A percentile compares a stretch with the other conserved stretches of the same genome.
phyloP scores from a whole-genome alignment of 2,329 filamentous ascomycete species.

The Talaromyces sp. region DNA sequence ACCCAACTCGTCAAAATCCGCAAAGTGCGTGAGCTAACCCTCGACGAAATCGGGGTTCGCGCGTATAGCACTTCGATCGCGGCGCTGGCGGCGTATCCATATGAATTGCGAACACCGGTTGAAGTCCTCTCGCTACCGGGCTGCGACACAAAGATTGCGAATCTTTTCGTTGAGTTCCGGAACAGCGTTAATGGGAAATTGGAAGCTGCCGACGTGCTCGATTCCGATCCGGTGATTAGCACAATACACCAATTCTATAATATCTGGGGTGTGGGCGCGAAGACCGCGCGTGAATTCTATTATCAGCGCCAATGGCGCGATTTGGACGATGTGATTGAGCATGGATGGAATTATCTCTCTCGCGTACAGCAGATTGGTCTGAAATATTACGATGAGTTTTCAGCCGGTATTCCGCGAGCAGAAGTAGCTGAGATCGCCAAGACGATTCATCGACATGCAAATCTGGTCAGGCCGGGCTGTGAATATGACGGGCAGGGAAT shows the following conservation, averaged over 20 bases:
- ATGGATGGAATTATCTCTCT: slow-evolving; percentile 70
- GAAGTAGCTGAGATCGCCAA: slow-evolving; percentile 71
- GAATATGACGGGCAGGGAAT: slow-evolving; percentile 43
- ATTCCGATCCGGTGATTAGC: slow-evolving; percentile 61
- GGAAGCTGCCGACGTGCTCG: slow-evolving; percentile 61
- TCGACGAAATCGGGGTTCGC: slow-evolving; percentile 74
- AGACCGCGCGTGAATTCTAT: slow-evolving; percentile 78
- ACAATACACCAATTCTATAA: slow-evolving; percentile 70
- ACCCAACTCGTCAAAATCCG: slow-evolving; percentile 70
- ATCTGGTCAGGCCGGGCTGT: slow-evolving; percentile 53
- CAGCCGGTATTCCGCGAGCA: slow-evolving; percentile 63
- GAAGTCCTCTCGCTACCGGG: slow-evolving; percentile 63
- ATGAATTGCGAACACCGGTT: slow-evolving; percentile 46
- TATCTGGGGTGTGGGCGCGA: slow-evolving; percentile 89
- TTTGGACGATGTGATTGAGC: slow-evolving; percentile 79
- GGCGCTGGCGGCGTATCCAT: slow-evolving; percentile 75
- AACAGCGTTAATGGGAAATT: slow-evolving; percentile 56
- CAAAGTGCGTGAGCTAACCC: slow-evolving; percentile 64
- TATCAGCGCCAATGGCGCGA: slow-evolving; percentile 72
- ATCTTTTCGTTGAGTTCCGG: slow-evolving; percentile 73
- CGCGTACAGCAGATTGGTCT: slow-evolving; percentile 89
- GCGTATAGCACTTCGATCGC: slow-evolving; percentile 89
- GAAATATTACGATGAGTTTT: slow-evolving; percentile 89
- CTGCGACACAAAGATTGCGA: slow-evolving; percentile 75
- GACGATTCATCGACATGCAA: slow-evolving; percentile 65